Conservation (phyloP, 2,329 filamentous ascomycete species). For the Atkinsonella hypoxylon region DNA sequence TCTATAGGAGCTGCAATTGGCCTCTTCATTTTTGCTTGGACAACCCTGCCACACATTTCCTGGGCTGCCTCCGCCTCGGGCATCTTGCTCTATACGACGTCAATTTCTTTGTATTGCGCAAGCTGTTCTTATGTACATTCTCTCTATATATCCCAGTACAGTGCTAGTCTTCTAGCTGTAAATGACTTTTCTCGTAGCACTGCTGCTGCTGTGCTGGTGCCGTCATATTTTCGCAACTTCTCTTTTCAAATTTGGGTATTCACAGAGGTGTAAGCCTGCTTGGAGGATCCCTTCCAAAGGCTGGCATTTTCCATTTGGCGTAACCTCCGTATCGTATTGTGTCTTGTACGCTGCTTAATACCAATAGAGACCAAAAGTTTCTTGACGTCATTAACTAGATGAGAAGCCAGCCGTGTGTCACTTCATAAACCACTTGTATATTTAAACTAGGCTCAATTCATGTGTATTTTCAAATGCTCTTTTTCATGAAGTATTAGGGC, state of each 20-base stretch:
- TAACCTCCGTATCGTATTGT: too few species aligned
- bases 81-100: constrained; percentile 42
- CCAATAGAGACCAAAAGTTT: too few species aligned
- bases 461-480: too few species aligned
- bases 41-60: constrained; percentile 34
- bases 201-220: constrained; percentile 47
- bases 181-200: constrained; percentile 48
- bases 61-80: constrained; percentile 47
- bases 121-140: constrained; percentile 45
- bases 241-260: constrained; percentile 48
- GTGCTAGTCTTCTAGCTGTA: constrained; percentile 46
- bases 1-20: constrained; percentile 42
- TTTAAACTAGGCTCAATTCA: too few species aligned
- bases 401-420: too few species aligned
- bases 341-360: too few species aligned
- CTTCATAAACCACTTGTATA: too few species aligned
- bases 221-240: constrained; percentile 46
- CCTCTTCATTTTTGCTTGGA: constrained; percentile 52
- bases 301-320: too few species aligned
- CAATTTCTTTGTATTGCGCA: too few species aligned
- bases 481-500: too few species aligned
- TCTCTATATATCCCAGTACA: constrained; percentile 43
- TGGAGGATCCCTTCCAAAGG: too few species aligned
- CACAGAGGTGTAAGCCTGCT: constrained; percentile 44
- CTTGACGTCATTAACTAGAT: too few species aligned